Evolutionary conservation across 2,329 filamentous ascomycete species (phyloP), one percentile per base, ranked within the genome.

Genomic region (Cladosporium austrohemisphaericum): DNA sequence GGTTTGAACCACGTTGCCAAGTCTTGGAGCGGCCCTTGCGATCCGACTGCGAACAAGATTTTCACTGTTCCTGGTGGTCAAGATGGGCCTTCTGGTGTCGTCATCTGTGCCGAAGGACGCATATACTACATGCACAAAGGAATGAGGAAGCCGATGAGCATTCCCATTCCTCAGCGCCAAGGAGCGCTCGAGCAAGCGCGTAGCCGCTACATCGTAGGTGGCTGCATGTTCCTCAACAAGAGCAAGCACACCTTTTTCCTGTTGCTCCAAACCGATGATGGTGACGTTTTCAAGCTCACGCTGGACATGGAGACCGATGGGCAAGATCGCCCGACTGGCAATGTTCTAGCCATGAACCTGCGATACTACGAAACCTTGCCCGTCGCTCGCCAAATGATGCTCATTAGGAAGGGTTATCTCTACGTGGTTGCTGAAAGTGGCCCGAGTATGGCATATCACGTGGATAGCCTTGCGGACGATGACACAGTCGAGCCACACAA

Each of bases 361-460:
- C 96, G 96, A 67, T 98, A 97, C 68, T 98, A 97, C 60, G 93
- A 98, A 62, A 98, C 93, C 0, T 86, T 96, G 3, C 92, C 94
- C 0, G 77, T 95, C 29, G 89, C 91, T 0, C 84, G 87, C 0
- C 94, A 81, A 63, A 78, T 99, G 36, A 89, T 90, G 66, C 95
- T 98, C 57, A 71, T 98, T 57, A 95, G 95, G 71, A 95, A 90
- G 57, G 94, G 93, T 22, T 98, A 95, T 64, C 78, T 98, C 9
- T 98, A 93, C 62, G 86, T 92, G 46, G 89, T 90, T 6, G 88
- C 88, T 62, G 92, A 98, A 68, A 90, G 86, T 55, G 93, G 94
- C 23, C 93, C 96, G 65, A 88, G 94, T 65, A 83, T 90, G 52
- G 90, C 98, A 59, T 98, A 97, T 68, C 92, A 97, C 65, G 95